Evolutionary conservation across 2,329 filamentous ascomycete genomes (phyloP).

Genomic region (Penicillium sp.): DNA sequence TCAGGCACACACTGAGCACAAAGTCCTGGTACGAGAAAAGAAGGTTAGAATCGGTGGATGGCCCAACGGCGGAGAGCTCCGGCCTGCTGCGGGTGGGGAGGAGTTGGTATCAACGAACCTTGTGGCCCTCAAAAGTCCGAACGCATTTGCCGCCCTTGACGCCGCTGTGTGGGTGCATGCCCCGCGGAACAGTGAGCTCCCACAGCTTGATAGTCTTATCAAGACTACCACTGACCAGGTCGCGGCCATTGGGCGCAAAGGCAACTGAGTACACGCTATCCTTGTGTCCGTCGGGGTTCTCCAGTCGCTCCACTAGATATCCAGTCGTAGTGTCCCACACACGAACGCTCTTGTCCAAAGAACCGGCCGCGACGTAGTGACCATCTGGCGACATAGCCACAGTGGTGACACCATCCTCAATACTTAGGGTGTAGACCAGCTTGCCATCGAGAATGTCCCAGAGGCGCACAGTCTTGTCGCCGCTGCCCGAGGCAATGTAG

Average conservation of each 20-base stretch:
- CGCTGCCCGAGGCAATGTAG: slow-evolving; percentile 91
- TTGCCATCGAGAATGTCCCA: slow-evolving; percentile 90
- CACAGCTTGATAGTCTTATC: slow-evolving; percentile 99
- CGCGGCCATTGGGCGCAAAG: slow-evolving; percentile 88
- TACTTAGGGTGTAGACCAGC: slow-evolving; percentile 79
- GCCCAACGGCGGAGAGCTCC: no score
- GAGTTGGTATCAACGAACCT: slow-evolving; percentile 55
- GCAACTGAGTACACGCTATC: slow-evolving; percentile 96
- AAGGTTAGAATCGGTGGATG: no score
- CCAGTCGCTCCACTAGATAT: slow-evolving; percentile 83
- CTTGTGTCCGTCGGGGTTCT: slow-evolving; percentile 91
- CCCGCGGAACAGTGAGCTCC: slow-evolving; percentile 75
- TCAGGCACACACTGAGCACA: slow-evolving; percentile 90
- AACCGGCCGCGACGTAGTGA: slow-evolving; percentile 89
- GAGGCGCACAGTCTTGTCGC: slow-evolving; percentile 87
- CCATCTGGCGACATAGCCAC: slow-evolving; percentile 96
- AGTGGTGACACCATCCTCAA: slow-evolving; percentile 96
- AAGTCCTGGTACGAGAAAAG: slow-evolving; percentile 65
- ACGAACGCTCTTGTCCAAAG: slow-evolving; percentile 93
- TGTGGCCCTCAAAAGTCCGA: slow-evolving; percentile 95
- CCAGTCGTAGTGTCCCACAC: slow-evolving; percentile 92
- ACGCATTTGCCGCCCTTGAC: slow-evolving; percentile 89
- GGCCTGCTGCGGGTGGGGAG: no score
- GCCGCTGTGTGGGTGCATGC: slow-evolving; percentile 62
- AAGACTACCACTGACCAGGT: slow-evolving; percentile 88